Evolutionary conservation across 2,329 filamentous ascomycete species (phyloP).

Genomic region (Neocatenulostroma microsporum): DNA sequence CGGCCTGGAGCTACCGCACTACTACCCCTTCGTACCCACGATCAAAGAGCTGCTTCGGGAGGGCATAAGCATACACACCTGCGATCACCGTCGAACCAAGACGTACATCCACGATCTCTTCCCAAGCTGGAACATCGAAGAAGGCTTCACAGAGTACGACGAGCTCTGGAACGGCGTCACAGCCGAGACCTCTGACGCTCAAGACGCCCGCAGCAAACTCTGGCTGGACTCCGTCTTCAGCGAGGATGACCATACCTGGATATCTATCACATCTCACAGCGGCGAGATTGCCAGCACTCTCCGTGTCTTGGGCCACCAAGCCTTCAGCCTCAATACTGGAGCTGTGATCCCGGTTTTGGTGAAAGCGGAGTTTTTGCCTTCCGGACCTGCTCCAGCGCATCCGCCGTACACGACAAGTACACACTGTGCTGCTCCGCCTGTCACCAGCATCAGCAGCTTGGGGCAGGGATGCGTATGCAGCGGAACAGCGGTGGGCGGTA

Average conservation of each 20-base stretch:
- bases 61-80: constrained; percentile 59
- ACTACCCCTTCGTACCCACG: constrained; percentile 48
- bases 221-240: constrained; percentile 53
- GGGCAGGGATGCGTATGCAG: constrained; percentile 26
- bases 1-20: constrained; percentile 45
- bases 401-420: constrained; percentile 27
- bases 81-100: constrained; percentile 53
- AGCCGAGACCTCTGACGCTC: constrained; percentile 45
- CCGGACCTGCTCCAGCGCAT: constrained; percentile 26
- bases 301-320: constrained; percentile 51
- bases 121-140: constrained; percentile 51
- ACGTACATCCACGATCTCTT: constrained; percentile 48
- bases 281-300: constrained; percentile 50
- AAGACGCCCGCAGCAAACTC: constrained; percentile 44
- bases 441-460: constrained; percentile 21
- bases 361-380: constrained; percentile 45
- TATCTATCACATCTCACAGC: constrained; percentile 54
- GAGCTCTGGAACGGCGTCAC: constrained; percentile 45
- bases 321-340: constrained; percentile 57
- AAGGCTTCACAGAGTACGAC: constrained; percentile 53
- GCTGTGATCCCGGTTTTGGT: constrained; percentile 61
- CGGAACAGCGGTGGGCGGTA: constrained; percentile 1
- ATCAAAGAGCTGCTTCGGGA: constrained; percentile 62
- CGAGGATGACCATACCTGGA: constrained; percentile 46
- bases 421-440: constrained; percentile 28